Evolutionary conservation across 768 basidiomycete species (phyloP), one percentile per base, ranked within the genome.

Genomic region (Hemileccinum impolitum): DNA sequence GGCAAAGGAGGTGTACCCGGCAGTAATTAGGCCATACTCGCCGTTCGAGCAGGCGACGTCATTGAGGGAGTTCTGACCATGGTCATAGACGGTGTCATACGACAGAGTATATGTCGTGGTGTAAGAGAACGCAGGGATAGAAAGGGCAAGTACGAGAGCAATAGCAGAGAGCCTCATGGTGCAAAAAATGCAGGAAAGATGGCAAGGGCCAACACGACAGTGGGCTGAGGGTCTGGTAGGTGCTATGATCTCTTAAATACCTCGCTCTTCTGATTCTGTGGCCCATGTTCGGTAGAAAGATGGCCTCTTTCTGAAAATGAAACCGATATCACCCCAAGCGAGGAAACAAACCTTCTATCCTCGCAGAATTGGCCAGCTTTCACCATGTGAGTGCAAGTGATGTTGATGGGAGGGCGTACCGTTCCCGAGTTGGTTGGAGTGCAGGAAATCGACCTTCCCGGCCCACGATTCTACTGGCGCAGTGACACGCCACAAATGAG

Each of bases 21-120:
- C 64, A 13, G 72, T 71, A 12, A 73, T 30, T 18, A 85, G 68
- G 13, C 82, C 82, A 47, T 81, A 68, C 19, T 64, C 50, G 8
- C 82, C 82, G 54, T 78, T 67, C 1, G 77, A 79, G 68, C 81
- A 82, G 38, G 74, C 69, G 34, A 79, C 72, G 3, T 56, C 64
- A 56, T 61, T 48, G 18, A 84, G 68, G 11, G 76, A 75, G 21
- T 58, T 58, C 9, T 43, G 38, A 3, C 50, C 48, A 10, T 73
- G 64, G 65, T 84, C 85, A 63, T 81, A 86, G 3, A 64, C 45
- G 15, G 65, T 37, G 67, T 84, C 80, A 57, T 69, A 83, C 1
- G 67, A 56, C 47, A 75, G 57, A 1, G 62, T 63, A 17, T 59
- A 63, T 8, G 28, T 32, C 9, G 0, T 11, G 15, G 55, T 43